phyloP scores from a whole-genome alignment of 768 basidiomycete genomes.

The Pulveroboletus sp. region DNA sequence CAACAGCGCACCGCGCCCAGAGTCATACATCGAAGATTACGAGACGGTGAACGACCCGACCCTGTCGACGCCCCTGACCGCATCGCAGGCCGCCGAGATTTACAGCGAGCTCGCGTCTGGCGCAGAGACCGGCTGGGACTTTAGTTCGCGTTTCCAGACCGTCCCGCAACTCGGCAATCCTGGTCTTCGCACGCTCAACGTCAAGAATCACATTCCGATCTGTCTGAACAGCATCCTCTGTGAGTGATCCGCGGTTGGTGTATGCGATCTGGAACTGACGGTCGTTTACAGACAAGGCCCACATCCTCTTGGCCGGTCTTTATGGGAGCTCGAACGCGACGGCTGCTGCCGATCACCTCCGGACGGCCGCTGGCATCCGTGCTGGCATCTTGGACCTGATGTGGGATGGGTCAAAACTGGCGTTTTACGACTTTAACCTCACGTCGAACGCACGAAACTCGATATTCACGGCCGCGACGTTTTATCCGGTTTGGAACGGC shows the following conservation, averaged over 20 bases:
- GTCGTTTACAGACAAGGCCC: slow-evolving; percentile 53
- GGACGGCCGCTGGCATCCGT: slow-evolving; percentile 54
- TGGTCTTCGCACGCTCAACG: slow-evolving; percentile 66
- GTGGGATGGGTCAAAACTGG: slow-evolving; percentile 80
- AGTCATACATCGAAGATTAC: slow-evolving; percentile 81
- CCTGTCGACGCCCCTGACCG: slow-evolving; percentile 52
- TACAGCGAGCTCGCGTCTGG: slow-evolving; percentile 87
- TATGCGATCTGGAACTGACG: background rate
- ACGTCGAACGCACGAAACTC: slow-evolving; percentile 59
- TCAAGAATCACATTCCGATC: slow-evolving; percentile 65
- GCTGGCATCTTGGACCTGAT: slow-evolving; percentile 77
- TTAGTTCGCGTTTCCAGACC: slow-evolving; percentile 43
- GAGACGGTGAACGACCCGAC: slow-evolving; percentile 66
- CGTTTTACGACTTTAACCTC: slow-evolving; percentile 89
- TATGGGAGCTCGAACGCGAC: slow-evolving; percentile 47
- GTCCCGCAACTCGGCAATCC: slow-evolving; percentile 39
- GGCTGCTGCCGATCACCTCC: slow-evolving; percentile 46
- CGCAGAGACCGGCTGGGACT: slow-evolving; percentile 67
- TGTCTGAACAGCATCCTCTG: slow-evolving; percentile 85
- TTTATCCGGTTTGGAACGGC: slow-evolving; percentile 83
- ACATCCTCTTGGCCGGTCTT: slow-evolving; percentile 54
- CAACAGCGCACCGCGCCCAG: slow-evolving; percentile 85
- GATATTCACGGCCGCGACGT: slow-evolving; percentile 71
- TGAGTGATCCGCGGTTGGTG: slow-evolving; percentile 34
- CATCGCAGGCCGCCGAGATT: slow-evolving; percentile 54